These are phyloP conservation scores for Cutaneotrichosporon sp. DNA, from an alignment of 1,284 basidiomycete species.

Conservation along the genomic window DNA sequence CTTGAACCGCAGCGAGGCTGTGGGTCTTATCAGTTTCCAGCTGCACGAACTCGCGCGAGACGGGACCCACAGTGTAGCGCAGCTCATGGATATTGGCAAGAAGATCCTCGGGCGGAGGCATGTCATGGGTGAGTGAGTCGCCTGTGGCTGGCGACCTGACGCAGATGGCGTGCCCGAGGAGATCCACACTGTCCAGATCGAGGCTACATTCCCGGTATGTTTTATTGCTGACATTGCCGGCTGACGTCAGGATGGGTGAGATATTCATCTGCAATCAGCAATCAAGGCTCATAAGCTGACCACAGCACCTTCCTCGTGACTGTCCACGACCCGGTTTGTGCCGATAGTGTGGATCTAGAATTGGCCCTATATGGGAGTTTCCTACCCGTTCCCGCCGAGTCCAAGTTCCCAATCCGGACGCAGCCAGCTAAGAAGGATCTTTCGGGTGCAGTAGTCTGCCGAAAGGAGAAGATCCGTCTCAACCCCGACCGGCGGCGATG, in stretches of 20 bases:
- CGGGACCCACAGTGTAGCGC: constrained; percentile 78
- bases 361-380: constrained; percentile 90
- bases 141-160: constrained; percentile 1
- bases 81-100: constrained; percentile 90
- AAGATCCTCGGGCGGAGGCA: constrained; percentile 80
- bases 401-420: constrained; percentile 60
- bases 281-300: constrained; percentile 7
- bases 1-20: constrained; percentile 82
- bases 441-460: constrained; percentile 70
- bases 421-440: constrained; percentile 56
- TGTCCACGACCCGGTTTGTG: constrained; percentile 88
- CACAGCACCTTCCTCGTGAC: constrained; percentile 85
- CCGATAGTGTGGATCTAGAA: constrained; percentile 68
- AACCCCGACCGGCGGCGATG: constrained; percentile 69
- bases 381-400: constrained; percentile 68
- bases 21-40: constrained; percentile 82
- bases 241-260: constrained; percentile 28
- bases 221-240: not conserved
- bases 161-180: constrained; percentile 39
- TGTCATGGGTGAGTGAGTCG: constrained; percentile 57
- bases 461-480: constrained; percentile 64
- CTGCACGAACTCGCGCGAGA: constrained; percentile 94
- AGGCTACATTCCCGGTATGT: constrained; percentile 80
- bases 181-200: constrained; percentile 81
- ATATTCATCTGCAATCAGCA: no score